These are phyloP conservation scores for Gomphus sp. DNA, from an alignment of 1,284 basidiomycete genomes.

Conservation along the genomic window DNA sequence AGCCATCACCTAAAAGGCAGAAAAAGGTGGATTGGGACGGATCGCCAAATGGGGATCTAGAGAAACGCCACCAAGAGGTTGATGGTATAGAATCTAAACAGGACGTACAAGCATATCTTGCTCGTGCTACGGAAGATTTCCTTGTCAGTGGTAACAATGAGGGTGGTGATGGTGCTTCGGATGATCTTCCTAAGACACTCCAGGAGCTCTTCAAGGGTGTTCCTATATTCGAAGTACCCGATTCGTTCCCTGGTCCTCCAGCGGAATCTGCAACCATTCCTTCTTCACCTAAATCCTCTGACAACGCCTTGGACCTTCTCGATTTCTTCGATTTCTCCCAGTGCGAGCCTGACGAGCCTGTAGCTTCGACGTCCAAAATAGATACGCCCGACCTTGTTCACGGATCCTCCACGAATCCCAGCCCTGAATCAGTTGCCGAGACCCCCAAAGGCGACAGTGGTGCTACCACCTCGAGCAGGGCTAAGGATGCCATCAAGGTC, in stretches of 20 bases:
- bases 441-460: constrained; percentile 9
- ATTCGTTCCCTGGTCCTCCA: not conserved
- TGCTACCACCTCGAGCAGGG: constrained; percentile 28
- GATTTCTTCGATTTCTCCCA: constrained; percentile 63
- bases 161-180: constrained; percentile 19
- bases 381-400: constrained; percentile 8
- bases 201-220: constrained; percentile 7
- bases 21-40: constrained; percentile 57
- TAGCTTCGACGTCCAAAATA: constrained; percentile 30
- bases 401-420: constrained; percentile 61
- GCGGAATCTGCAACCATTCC: not conserved
- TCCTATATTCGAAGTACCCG: constrained; percentile 2
- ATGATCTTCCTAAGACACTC: constrained; percentile 1
- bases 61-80: constrained; percentile 44
- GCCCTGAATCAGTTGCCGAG: constrained; percentile 59
- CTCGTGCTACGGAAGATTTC: constrained; percentile 43
- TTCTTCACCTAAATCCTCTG: not conserved
- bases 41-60: constrained; percentile 39
- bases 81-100: constrained; percentile 58
- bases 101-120: constrained; percentile 51
- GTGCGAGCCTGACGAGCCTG: constrained; percentile 34
- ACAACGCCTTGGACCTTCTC: not conserved
- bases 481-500: constrained; percentile 31
- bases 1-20: constrained; percentile 58
- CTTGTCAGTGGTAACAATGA: constrained; percentile 20